phyloP scores from a whole-genome alignment of 2,329 filamentous ascomycete species.

The Xylariaceae sp. region DNA sequence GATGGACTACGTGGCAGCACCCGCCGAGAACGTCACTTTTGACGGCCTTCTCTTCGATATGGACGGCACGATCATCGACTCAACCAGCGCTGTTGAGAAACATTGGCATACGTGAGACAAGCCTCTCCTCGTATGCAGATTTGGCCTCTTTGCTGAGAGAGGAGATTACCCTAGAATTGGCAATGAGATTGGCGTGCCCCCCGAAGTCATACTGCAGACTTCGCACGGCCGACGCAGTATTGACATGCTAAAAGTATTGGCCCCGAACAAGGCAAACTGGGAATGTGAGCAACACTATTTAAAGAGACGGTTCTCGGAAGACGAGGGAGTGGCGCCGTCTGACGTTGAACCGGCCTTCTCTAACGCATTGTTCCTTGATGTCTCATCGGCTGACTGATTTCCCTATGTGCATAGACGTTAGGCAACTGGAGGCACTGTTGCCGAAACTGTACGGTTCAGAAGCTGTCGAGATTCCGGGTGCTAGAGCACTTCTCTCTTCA shows the following conservation, averaged over 20 bases:
- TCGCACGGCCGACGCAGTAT: conserved; percentile 90
- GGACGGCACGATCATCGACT: conserved; percentile 82
- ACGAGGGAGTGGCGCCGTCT: conserved; percentile 2
- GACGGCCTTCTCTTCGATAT: conserved; percentile 66
- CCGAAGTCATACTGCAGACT: conserved; percentile 79
- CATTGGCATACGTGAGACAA: conserved; percentile 65
- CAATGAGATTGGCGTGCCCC: conserved; percentile 76
- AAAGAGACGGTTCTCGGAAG: conserved; percentile 1
- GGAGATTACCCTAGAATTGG: conserved; percentile 55
- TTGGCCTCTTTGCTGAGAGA: conserved; percentile 1
- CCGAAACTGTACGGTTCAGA: conserved; percentile 73
- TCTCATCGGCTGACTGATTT: conserved; percentile 12
- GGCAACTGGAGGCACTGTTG: conserved; percentile 71
- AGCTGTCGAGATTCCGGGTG: conserved; percentile 82
- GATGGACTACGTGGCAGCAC: conserved; percentile 36
- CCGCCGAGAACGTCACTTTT: conserved; percentile 46
- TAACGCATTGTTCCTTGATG: background rate
- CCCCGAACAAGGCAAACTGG: conserved; percentile 84
- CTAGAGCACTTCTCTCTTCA: conserved; percentile 63
- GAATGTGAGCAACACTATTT: conserved; percentile 62
- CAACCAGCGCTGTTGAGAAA: conserved; percentile 70
- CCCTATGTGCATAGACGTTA: conserved; percentile 58
- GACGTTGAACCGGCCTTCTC: conserved; percentile 4
- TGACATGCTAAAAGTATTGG: conserved; percentile 74
- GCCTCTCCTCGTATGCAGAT: conserved; percentile 1